These are phyloP conservation scores for Sorghum bicolor DNA, from an alignment of 176 grass and related monocot genomes.

Conservation along the genomic window DNA sequence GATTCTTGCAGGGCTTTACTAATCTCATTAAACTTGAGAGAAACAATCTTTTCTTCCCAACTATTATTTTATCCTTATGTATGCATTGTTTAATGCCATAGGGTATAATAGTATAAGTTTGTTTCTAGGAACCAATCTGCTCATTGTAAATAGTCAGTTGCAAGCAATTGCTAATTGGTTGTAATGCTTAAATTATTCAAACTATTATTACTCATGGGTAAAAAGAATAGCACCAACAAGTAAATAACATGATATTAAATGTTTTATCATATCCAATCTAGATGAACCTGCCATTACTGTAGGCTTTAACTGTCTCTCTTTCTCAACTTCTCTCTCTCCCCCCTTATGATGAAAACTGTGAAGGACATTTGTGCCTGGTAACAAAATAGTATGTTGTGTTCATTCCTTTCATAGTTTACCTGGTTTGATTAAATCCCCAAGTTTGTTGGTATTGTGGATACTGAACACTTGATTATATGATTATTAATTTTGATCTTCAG, in stretches of 20 bases:
- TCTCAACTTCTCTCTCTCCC: background rate
- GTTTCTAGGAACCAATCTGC: background rate
- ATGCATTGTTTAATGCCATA: constrained; percentile 18
- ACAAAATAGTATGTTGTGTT: constrained; percentile 10
- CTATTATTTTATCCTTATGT: background rate
- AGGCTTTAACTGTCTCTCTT: background rate
- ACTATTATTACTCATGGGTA: constrained; percentile 9
- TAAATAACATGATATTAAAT: constrained; percentile 7
- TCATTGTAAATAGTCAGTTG: background rate
- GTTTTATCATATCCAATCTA: constrained; percentile 4
- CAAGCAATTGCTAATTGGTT: constrained; percentile 9
- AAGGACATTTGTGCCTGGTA: background rate
- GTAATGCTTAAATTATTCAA: background rate
- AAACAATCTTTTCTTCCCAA: background rate
- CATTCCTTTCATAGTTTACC: background rate
- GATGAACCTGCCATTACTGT: constrained; percentile 16
- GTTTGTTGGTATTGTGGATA: background rate
- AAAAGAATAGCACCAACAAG: background rate
- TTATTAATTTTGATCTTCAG: background rate
- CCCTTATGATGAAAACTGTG: background rate
- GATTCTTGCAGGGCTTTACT: background rate
- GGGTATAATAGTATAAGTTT: background rate
- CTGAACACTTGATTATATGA: background rate
- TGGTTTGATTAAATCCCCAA: background rate
- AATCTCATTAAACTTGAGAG: background rate